Conservation (phyloP, 306 rosid genomes). For the Cucurbita ficifolia region DNA sequence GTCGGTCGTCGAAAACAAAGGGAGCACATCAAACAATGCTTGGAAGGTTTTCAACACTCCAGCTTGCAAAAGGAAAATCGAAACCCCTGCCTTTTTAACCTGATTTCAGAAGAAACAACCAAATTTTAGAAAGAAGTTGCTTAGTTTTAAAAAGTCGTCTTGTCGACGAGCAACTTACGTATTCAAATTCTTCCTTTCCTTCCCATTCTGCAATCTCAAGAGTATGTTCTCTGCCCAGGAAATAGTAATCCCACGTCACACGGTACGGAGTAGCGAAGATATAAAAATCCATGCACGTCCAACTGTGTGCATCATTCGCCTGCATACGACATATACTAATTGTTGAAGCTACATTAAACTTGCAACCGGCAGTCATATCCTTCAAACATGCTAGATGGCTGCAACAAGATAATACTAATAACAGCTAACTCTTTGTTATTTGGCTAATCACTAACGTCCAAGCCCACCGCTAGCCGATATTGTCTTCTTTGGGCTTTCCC, state of each 20-base stretch:
- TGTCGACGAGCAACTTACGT: conserved; percentile 41
- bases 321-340: conserved; percentile 18
- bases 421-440: neutral
- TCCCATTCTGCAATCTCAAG: conserved; percentile 69
- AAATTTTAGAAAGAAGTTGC: neutral
- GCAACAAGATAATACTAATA: neutral
- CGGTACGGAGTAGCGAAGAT: conserved; percentile 93
- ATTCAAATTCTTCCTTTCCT: conserved; percentile 73
- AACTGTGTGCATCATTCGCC: conserved; percentile 80
- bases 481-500: too few relatives aligned
- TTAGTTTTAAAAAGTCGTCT: neutral
- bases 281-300: conserved; percentile 85
- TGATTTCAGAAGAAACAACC: conserved; percentile 24
- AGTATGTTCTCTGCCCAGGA: conserved; percentile 80
- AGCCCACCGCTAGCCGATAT: too few relatives aligned
- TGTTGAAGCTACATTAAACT: neutral
- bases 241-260: conserved; percentile 92
- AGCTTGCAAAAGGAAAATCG: conserved; percentile 86
- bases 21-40: conserved; percentile 81
- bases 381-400: neutral
- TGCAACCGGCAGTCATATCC: neutral
- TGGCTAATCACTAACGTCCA: neutral
- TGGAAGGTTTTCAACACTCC: conserved; percentile 81
- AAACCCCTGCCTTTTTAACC: conserved; percentile 72
- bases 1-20: conserved; percentile 71